Base-by-base conservation (phyloP, 805 yeast genomes). In the Saccharomycopsis selenospora region DNA sequence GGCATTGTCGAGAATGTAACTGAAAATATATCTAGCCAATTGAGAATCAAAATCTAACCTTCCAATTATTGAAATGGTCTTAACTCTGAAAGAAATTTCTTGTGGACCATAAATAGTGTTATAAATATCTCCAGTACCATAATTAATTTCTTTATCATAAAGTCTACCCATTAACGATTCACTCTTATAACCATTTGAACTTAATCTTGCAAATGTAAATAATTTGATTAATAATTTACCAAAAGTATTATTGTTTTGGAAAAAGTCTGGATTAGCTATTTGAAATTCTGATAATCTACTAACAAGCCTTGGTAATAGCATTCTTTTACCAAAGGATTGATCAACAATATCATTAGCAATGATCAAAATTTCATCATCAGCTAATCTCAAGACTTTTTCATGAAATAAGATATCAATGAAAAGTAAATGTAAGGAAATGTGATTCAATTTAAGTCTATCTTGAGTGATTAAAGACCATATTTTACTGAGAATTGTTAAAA, bases 361-460 rank as follows among this genome's bases (percentile, higher is more conserved):
- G 17, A 48, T 53, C 24, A 30, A 44, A 17, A 51, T 40, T 8
- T 40, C 26, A 14, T 40, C 14, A 18, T 24, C 18, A 17, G 25
- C 38, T 56, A 1, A 77, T 4, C 49, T 57, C 38, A 85, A 54
- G 4, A 81, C 51, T 2, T 52, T 55, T 2, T 68, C 62, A 53
- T 74, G 66, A 46, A 76, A 71, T 5, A 80, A 41, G 0, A 79
- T 59, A n/a, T 73, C 65, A 22, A 88, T 77, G 25, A 84, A 68
- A 0, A 58, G 50, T 11, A 75, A 59, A 56, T 89, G 96, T 42
- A 86, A 67, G 11, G 70, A 71, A 45, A 79, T 76, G 54, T 87
- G 93, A 40, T 76, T 75, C 36, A 85, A 66, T 25, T 81, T 75
- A 33, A 88, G 65, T 43, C 95, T 68, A 8, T 79, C 81, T 1